Evolutionary conservation across 2,329 filamentous ascomycete genomes (phyloP), one percentile per base, ranked within the genome.

Genomic region (Fusarium compactum): DNA sequence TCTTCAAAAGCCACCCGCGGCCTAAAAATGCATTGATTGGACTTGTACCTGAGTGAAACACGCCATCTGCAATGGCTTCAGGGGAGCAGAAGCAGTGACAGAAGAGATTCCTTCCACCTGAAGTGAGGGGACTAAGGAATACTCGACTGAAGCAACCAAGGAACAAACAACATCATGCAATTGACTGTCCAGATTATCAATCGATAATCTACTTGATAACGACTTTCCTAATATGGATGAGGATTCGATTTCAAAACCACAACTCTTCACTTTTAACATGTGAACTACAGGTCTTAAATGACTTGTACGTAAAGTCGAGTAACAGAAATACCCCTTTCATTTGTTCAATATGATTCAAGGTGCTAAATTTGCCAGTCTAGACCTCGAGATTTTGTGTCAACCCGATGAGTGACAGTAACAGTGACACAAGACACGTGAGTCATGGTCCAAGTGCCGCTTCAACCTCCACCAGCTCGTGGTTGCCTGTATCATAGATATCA

Each of bases 41-140:
- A 43, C 56, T 48, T 25, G 73, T 74, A 56, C 67, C 67, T 73
- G 65, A 58, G 54, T 74, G 73, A 75, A 75, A 75, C 73, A 41
- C 66, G 40, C 57, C 44, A 70, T 65, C 67, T 51, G 59, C 56
- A 71, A 61, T 68, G 58, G 56, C 55, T 57, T 55, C 58, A 62
- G 59, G 68, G 62, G 55, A 62, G 53, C 15, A 63, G 34, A 53
- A 62, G 56, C 20, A 63, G 34, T 53, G 34, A 43, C 44, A 47
- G 48, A 51, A 52, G 24, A 38, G 15, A 27, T 53, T 51, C 11
- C 43, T 38, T 54, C 44, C 24, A 58, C 52, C 58, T 65, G 52
- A 43, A 38, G 41, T 65, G 52, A 43, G 38, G 41, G 50, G 27
- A 41, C 48, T 27, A 52, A 34, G 50, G 50, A 52, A 52, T 52